Percentiles rank a stretch among this genome's conserved stretches.
Evolutionary conservation across 331 rosid genomes (phyloP).

Genomic region (Quercus lobata): DNA sequence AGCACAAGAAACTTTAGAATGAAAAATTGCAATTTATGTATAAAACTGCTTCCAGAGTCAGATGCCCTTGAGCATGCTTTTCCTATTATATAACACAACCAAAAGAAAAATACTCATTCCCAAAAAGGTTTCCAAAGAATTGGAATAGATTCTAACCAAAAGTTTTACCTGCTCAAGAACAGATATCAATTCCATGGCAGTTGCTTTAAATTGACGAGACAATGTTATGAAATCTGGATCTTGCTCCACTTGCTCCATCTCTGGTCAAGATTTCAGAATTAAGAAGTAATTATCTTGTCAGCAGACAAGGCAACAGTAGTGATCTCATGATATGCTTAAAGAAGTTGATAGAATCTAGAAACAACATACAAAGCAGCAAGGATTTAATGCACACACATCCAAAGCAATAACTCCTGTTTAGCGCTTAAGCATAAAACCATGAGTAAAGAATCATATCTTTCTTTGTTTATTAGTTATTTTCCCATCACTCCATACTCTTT

Average conservation of each 20-base stretch:
- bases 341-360: not conserved
- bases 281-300: constrained; percentile 37
- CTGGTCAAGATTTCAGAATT: constrained; percentile 46
- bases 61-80: not conserved
- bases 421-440: not conserved
- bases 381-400: not conserved
- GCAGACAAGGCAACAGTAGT: constrained; percentile 14
- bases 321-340: constrained; percentile 5
- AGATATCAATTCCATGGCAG: constrained; percentile 89
- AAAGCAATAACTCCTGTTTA: not conserved
- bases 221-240: constrained; percentile 77
- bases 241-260: constrained; percentile 95
- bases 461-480: not conserved
- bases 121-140: constrained; percentile 5
- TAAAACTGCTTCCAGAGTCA: not conserved
- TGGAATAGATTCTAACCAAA: not conserved
- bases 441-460: not conserved
- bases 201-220: constrained; percentile 93
- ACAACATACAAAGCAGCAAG: not conserved
- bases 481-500: not conserved
- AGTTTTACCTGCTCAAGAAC: constrained; percentile 85
- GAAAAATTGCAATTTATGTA: not conserved
- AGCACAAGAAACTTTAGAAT: not conserved
- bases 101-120: not conserved
- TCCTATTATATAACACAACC: not conserved